Percentiles rank a stretch among this genome's conserved stretches.
These are phyloP conservation scores for Fusarium chuoi DNA, from an alignment of 2,329 filamentous ascomycete genomes.

Conservation along the genomic window DNA sequence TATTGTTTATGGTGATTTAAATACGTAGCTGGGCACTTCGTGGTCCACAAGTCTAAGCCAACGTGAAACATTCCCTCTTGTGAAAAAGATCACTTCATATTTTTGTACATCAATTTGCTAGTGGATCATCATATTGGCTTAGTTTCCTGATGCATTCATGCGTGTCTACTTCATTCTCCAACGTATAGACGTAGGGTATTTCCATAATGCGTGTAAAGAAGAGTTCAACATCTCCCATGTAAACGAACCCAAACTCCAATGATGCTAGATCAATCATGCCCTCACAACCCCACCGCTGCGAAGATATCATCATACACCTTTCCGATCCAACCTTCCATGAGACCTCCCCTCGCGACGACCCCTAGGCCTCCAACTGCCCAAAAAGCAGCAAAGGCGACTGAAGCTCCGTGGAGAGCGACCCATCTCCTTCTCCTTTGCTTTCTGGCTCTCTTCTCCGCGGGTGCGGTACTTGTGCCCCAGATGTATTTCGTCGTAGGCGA, in stretches of 20 bases:
- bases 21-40: background rate
- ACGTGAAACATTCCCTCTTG: fast-evolving
- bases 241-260: slow-evolving; percentile 41
- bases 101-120: background rate
- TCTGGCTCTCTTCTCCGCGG: slow-evolving; percentile 61
- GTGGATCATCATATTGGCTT: background rate
- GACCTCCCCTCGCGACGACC: slow-evolving; percentile 77
- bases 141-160: background rate
- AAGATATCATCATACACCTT: slow-evolving; percentile 79
- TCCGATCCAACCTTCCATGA: slow-evolving; percentile 80
- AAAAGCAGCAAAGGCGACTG: slow-evolving; percentile 66
- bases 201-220: slow-evolving; percentile 32
- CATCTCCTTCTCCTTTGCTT: slow-evolving; percentile 71
- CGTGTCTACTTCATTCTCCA: slow-evolving; percentile 6
- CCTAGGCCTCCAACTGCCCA: slow-evolving; percentile 87
- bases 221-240: slow-evolving; percentile 27
- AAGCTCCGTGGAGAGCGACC: slow-evolving; percentile 76
- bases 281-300: slow-evolving; percentile 46
- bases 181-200: slow-evolving; percentile 37
- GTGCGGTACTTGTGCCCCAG: slow-evolving; percentile 53
- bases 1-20: background rate
- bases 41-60: no score
- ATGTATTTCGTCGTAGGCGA: slow-evolving; percentile 66
- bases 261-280: slow-evolving; percentile 8
- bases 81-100: background rate